phyloP scores from a whole-genome alignment of 768 basidiomycete species.

The Termitomyces sp. region DNA sequence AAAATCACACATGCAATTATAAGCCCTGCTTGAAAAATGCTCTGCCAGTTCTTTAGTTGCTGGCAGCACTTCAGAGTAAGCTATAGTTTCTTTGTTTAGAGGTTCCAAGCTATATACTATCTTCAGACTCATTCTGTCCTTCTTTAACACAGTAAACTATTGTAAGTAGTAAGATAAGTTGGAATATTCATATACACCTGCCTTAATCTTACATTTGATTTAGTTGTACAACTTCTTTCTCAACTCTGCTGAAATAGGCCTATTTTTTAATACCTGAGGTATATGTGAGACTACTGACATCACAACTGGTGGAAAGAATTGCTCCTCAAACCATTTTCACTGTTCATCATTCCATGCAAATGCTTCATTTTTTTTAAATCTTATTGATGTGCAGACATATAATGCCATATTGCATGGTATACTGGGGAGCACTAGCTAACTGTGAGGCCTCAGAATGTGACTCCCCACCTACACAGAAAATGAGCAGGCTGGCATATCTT shows the following conservation, averaged over 20 bases:
- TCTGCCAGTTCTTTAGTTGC: too few species aligned
- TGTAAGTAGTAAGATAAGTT: constrained; percentile 26
- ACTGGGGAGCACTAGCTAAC: too few species aligned
- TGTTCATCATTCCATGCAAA: constrained; percentile 21
- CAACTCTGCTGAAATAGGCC: constrained; percentile 22
- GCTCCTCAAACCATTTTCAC: too few species aligned
- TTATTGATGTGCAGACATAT: too few species aligned
- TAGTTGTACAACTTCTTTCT: constrained; percentile 15
- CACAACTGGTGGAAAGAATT: constrained; percentile 21
- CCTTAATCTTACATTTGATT: constrained; percentile 18
- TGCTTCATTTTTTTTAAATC: too few species aligned
- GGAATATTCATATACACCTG: constrained; percentile 29
- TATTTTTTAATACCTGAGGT: constrained; percentile 25
- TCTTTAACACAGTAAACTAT: background rate
- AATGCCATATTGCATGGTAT: too few species aligned
- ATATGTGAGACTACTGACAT: constrained; percentile 31
- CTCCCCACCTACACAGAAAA: too few species aligned
- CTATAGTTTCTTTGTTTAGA: constrained; percentile 31
- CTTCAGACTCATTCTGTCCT: constrained; percentile 18
- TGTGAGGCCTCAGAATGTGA: too few species aligned
- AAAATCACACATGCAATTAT: too few species aligned
- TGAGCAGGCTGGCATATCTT: too few species aligned
- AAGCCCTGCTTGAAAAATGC: too few species aligned
- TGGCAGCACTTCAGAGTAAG: constrained; percentile 20
- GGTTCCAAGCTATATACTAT: constrained; percentile 35